Evolutionary conservation across 2,329 filamentous ascomycete species (phyloP), one percentile per base, ranked within the genome.

Genomic region (Monosporascus sp.): DNA sequence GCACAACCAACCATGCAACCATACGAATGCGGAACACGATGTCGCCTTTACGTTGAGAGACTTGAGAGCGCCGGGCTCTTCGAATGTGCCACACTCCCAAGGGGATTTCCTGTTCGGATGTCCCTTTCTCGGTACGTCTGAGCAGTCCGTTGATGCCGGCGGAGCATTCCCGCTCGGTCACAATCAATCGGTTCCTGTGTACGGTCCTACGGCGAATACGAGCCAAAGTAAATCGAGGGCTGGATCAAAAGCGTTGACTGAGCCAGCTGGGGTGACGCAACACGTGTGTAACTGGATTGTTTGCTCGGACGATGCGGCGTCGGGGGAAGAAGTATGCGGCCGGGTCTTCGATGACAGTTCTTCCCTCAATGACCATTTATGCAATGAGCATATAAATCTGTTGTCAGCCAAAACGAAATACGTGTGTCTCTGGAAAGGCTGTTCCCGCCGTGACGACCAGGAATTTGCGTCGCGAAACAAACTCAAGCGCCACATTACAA

Each of bases 391-490:
- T 37, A 55, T 65, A 18, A 53, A 56, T 11, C 48, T 55, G 15
- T 44, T 64, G 48, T 52, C 58, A 17, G 62, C 58, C 51, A 65
- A 65, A 54, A 62, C 60, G 2, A 63, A 62, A 18, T 68, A 61
- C 45, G n/a, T 62, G 7, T 69, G 67, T 49, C 51, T 59, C 20
- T 69, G 67, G 67, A 52, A 61, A n/a, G 63, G 58, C 2, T 69
- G 67, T 41, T 24, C 55, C 46, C 64, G 67, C 17, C 53, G 58
- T 14, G 54, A 54, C n/a, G 60, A 65, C 24, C 55, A 60, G 41
- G 54, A 52, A 2, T 69, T 69, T 37, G 58, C 61, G 38, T 67
- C 65, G 2, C 59, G 65, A 15, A 66, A 66, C 49, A 69, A 69
- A 53, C 56, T 69, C n/a, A 53, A 58, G 45, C 65, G 67, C 3